Conservation (phyloP, 768 basidiomycete species). For the Lentinula lateritia region DNA sequence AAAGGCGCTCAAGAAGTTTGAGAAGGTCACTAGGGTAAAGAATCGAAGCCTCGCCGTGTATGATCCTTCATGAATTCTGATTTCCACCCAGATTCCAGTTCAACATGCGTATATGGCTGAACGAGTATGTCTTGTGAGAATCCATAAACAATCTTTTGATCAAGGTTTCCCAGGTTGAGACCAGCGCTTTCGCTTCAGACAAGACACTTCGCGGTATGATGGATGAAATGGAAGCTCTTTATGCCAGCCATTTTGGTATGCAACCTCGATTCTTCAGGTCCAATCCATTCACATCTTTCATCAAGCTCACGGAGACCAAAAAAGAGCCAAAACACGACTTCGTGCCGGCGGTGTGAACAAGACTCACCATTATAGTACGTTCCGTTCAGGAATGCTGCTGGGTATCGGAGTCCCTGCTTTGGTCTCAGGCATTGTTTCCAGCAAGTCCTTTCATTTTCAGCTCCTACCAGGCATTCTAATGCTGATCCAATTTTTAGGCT, state of each 20-base stretch:
- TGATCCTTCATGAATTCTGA: neutral
- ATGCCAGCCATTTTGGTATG: conserved; percentile 73
- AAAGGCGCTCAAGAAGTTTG: conserved; percentile 83
- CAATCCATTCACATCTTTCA: neutral
- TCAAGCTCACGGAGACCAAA: conserved; percentile 63
- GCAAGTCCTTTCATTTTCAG: conserved; percentile 27
- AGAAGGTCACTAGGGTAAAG: conserved; percentile 65
- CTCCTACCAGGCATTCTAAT: neutral
- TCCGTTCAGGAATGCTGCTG: conserved; percentile 66
- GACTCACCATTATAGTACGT: conserved; percentile 66
- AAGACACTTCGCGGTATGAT: conserved; percentile 60
- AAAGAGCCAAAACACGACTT: conserved; percentile 66
- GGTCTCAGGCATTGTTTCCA: conserved; percentile 53
- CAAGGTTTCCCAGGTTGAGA: conserved; percentile 45
- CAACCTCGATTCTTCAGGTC: conserved; percentile 6
- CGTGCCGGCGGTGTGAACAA: conserved; percentile 44
- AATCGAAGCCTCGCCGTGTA: neutral
- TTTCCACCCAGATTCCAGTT: conserved; percentile 48
- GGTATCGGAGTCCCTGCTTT: conserved; percentile 72
- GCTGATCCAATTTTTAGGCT: conserved; percentile 32
- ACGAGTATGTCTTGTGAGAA: conserved; percentile 37
- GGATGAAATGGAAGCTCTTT: conserved; percentile 71
- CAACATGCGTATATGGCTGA: conserved; percentile 79
- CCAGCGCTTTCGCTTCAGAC: conserved; percentile 62
- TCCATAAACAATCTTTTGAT: neutral